Base-by-base conservation (phyloP, 192 early-diverging fungal species). In the Spinellus fusiger region DNA sequence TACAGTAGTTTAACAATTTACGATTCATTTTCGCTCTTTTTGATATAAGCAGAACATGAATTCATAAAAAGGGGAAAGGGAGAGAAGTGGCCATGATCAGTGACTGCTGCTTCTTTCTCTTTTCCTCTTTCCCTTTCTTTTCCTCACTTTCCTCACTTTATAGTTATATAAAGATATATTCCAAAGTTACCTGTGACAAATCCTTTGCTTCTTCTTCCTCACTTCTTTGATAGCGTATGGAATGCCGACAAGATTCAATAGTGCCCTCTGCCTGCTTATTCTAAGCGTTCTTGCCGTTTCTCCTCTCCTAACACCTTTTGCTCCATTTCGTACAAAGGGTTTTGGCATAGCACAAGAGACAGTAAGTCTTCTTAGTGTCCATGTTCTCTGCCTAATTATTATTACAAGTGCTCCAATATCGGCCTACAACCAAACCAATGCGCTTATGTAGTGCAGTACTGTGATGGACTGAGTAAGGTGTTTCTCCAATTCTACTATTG, bases 401-500 rank as follows among this genome's bases (percentile, higher is more conserved):
- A 40, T 4, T 25, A 28, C 20, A 29, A 81, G 74, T 76, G 77
- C 49, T 66, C 72, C 22, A 49, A 78, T 51, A 76, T 85, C 12
- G 80, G 74, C 61, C 62, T 57, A 6, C 71, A 79, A 5, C 53
- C 69, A 13, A 75, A 76, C 26, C 71, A 71, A 63, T 90, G 89
- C 55, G 65, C 49, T 8, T 84, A 71, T 46, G 83, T 91, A 16
- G 60, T 66, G 56, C 55, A 74, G 34, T 59, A 84, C 71, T 91
- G 89, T 59, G 59, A 65, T 27, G 81, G 78, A 28, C 82, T 81
- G 49, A 76, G 79, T 52, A 57, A 77, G 13, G 66, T 76, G 49
- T 83, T 80, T 54, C 53, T 83, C 22, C 65, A 66, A 53, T 69
- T 79, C 56, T 83, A 80, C 53, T 83, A 77, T 64, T 83, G 81